Conservation (phyloP, 768 basidiomycete genomes). For the Dacryopinax primogenitus region DNA sequence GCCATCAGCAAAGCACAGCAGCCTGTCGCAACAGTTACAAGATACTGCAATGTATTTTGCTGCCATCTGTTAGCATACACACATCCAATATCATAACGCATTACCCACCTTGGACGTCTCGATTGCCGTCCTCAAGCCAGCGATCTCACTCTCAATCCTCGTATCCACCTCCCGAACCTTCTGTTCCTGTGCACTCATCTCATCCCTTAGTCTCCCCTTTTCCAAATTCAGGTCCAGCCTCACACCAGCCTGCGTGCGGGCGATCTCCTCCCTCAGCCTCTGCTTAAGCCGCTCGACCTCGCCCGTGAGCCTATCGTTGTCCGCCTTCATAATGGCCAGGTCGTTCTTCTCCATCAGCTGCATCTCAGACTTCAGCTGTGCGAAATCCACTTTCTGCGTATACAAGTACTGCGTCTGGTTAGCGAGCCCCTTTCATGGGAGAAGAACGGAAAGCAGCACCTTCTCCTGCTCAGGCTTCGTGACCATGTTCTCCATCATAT, state of each 20-base stretch:
- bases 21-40: conserved; percentile 80
- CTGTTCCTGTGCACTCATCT: conserved; percentile 77
- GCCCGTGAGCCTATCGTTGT: conserved; percentile 81
- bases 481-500: conserved; percentile 94
- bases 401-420: conserved; percentile 55
- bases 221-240: conserved; percentile 90
- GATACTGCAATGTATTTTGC: conserved; percentile 55
- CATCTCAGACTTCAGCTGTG: conserved; percentile 89
- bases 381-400: conserved; percentile 93
- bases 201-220: conserved; percentile 90
- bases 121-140: conserved; percentile 65
- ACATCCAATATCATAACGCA: neutral
- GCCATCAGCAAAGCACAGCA: conserved; percentile 80
- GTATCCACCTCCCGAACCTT: conserved; percentile 99
- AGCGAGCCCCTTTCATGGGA: neutral
- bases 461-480: conserved; percentile 94
- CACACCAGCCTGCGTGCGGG: conserved; percentile 83
- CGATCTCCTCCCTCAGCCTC: conserved; percentile 80
- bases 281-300: conserved; percentile 95
- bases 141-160: conserved; percentile 90
- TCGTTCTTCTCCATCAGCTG: conserved; percentile 97
- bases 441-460: conserved; percentile 33
- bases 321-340: conserved; percentile 84
- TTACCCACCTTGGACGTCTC: conserved; percentile 70
- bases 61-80: conserved; percentile 38